A percentile compares a stretch with the other conserved stretches of the same genome.
Conservation (phyloP, 1,139 yeast species). For the Debaryomyces singareniensis region DNA sequence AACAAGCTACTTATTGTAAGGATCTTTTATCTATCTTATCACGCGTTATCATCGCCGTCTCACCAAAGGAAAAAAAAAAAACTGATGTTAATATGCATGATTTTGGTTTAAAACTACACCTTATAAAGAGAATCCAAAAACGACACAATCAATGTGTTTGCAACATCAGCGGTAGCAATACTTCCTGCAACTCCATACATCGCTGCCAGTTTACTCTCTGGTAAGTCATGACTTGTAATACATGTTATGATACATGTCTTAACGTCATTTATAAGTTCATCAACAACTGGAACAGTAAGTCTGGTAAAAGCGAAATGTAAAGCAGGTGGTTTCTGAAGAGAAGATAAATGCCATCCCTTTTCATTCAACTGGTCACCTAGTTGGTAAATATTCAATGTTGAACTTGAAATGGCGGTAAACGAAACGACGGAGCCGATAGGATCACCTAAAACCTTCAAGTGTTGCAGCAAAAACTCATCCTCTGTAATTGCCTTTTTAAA, state of each 20-base stretch:
- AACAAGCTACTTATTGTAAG: background rate
- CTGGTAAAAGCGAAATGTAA: slow-evolving; percentile 83
- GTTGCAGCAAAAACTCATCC: slow-evolving; percentile 35
- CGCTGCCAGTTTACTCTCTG: slow-evolving; percentile 65
- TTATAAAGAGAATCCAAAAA: slow-evolving; percentile 78
- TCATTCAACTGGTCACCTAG: slow-evolving; percentile 62
- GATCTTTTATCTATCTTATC: too few species aligned
- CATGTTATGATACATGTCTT: slow-evolving; percentile 33
- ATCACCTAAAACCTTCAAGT: slow-evolving; percentile 65
- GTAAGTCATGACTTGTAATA: slow-evolving; percentile 19
- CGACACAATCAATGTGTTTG: slow-evolving; percentile 68
- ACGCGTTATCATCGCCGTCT: too few species aligned
- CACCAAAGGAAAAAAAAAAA: too few species aligned
- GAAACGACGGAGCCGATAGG: slow-evolving; percentile 81
- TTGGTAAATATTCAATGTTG: slow-evolving; percentile 58
- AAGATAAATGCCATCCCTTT: slow-evolving; percentile 85
- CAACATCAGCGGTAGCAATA: slow-evolving; percentile 77
- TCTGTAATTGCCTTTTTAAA: slow-evolving; percentile 44
- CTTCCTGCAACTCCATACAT: slow-evolving; percentile 95
- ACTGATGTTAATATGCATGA: too few species aligned
- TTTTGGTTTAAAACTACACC: slow-evolving; percentile 12
- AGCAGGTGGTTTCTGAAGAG: slow-evolving; percentile 87
- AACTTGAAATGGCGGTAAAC: slow-evolving; percentile 31
- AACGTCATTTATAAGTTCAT: slow-evolving; percentile 55
- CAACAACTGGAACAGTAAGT: slow-evolving; percentile 58